These are phyloP conservation scores for Xylaria multiplex DNA, from an alignment of 2,329 filamentous ascomycete species.

Conservation along the genomic window DNA sequence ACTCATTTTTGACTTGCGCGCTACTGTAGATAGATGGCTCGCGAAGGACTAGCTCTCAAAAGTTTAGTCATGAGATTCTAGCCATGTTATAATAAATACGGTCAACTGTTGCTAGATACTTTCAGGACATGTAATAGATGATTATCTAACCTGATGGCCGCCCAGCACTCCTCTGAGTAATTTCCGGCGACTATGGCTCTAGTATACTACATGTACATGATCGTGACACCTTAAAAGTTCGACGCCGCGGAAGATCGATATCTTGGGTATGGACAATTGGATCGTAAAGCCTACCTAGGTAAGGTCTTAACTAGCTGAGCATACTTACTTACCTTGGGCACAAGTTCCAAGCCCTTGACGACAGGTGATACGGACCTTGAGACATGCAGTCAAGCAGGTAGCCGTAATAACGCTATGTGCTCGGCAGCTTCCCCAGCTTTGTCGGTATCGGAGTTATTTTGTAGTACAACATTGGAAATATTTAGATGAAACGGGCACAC, in stretches of 20 bases:
- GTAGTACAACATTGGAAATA: background rate
- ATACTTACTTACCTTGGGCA: too few relatives aligned
- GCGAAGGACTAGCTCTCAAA: constrained; percentile 2
- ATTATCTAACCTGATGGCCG: background rate
- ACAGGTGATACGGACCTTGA: constrained; percentile 9
- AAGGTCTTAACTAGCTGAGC: too few relatives aligned
- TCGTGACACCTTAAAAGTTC: too few relatives aligned
- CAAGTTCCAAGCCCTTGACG: background rate
- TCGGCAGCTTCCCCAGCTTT: background rate
- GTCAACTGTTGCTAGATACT: background rate
- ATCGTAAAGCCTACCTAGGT: too few relatives aligned
- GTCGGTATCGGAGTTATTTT: background rate
- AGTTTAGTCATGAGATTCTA: background rate
- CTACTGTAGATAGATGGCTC: background rate
- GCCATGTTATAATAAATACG: background rate
- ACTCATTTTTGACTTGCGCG: background rate
- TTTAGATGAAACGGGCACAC: constrained; percentile 4
- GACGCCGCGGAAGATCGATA: too few relatives aligned
- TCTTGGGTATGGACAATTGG: too few relatives aligned
- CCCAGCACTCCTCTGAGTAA: too few relatives aligned
- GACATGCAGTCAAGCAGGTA: background rate
- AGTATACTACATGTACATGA: too few relatives aligned
- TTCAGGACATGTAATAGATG: background rate
- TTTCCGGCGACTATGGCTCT: too few relatives aligned
- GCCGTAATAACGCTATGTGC: too few relatives aligned